Conservation (phyloP, 805 yeast species). For the Grigorovia yakushimaensis region DNA sequence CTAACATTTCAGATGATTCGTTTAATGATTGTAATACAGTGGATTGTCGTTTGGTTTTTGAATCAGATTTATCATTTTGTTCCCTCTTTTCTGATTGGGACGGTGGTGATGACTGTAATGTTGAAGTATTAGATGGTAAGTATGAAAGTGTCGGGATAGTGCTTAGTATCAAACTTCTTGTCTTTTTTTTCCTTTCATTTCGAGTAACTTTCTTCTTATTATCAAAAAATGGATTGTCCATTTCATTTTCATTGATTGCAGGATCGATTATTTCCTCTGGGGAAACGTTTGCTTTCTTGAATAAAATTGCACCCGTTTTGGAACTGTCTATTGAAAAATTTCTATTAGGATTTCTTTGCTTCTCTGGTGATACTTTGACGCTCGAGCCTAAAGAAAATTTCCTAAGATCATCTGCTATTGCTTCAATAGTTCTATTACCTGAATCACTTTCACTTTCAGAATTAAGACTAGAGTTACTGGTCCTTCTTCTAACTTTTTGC, state of each 20-base stretch:
- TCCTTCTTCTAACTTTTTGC: not conserved
- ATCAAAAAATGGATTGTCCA: slow-evolving; percentile 15
- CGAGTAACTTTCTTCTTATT: not conserved
- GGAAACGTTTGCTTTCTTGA: slow-evolving; percentile 34
- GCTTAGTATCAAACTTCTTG: slow-evolving; percentile 11
- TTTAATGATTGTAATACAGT: not conserved
- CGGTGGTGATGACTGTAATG: not conserved
- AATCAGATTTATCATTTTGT: not conserved
- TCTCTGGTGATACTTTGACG: not conserved
- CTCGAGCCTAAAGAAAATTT: slow-evolving; percentile 7
- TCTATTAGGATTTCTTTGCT: not conserved
- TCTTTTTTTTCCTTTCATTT: not conserved
- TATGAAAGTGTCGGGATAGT: slow-evolving; percentile 14
- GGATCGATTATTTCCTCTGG: slow-evolving; percentile 31
- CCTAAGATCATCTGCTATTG: slow-evolving; percentile 7
- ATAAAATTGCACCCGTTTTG: slow-evolving; percentile 31
- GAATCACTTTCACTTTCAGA: slow-evolving; percentile 13
- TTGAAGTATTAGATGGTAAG: not conserved
- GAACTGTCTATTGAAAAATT: not conserved
- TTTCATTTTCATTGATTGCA: slow-evolving; percentile 16
- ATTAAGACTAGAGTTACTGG: slow-evolving; percentile 9
- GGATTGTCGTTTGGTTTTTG: not conserved
- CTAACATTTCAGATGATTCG: not conserved
- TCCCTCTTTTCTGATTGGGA: not conserved
- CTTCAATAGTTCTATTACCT: slow-evolving; percentile 10